A percentile compares a stretch with the other conserved stretches of the same genome.
phyloP scores from a whole-genome alignment of 2,329 filamentous ascomycete species.

The Aspergillus japonicus region DNA sequence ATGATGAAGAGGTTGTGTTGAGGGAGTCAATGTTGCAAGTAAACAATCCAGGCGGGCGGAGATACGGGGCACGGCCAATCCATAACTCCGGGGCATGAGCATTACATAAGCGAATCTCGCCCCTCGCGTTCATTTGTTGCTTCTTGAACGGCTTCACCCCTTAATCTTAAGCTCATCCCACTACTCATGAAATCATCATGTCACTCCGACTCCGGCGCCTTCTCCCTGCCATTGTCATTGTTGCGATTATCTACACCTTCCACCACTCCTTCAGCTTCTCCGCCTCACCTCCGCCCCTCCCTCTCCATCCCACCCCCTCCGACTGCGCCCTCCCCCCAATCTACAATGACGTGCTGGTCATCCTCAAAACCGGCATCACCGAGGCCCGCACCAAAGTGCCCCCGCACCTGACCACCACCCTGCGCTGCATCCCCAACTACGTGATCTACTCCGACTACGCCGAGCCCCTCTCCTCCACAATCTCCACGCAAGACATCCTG shows the following conservation, averaged over 20 bases:
- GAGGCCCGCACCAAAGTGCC: constrained; percentile 57
- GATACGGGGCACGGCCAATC: no score
- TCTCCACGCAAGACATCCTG: constrained; percentile 52
- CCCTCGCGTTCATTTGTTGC: not conserved
- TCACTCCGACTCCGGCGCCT: not conserved
- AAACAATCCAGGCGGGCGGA: no score
- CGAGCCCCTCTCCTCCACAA: constrained; percentile 48
- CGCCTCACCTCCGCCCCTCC: not conserved
- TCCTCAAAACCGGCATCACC: constrained; percentile 56
- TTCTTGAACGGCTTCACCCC: not conserved
- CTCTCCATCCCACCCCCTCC: not conserved
- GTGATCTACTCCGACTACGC: constrained; percentile 60
- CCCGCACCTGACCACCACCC: constrained; percentile 53
- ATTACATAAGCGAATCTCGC: not conserved
- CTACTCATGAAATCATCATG: not conserved
- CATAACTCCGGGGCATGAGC: no score
- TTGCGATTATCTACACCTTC: not conserved
- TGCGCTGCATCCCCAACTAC: constrained; percentile 55
- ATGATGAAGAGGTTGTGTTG: not conserved
- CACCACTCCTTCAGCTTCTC: not conserved
- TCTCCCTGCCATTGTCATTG: not conserved
- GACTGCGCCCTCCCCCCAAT: constrained; percentile 5
- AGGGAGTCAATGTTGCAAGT: not conserved
- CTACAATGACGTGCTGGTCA: constrained; percentile 25
- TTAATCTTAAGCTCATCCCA: not conserved